A percentile compares a stretch with the other conserved stretches of the same genome.
phyloP scores from a whole-genome alignment of 179 eudicot genomes.

The Vitellaria paradoxa region DNA sequence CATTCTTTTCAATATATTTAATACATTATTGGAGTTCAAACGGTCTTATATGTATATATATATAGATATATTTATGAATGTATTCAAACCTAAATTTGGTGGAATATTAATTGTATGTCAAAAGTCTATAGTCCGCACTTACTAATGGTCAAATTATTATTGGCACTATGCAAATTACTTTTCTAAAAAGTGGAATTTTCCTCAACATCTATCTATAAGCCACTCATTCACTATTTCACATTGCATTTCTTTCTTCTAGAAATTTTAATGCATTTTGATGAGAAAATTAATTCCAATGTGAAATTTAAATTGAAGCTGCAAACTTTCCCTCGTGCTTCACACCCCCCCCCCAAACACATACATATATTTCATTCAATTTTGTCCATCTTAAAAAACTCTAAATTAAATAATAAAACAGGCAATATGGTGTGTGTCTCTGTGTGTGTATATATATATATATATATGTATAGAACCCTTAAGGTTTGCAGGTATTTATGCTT shows the following conservation, averaged over 20 bases:
- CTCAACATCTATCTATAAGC: background rate
- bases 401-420: background rate
- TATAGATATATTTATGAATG: too few species aligned
- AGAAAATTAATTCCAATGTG: background rate
- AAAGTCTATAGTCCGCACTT: background rate
- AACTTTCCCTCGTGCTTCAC: background rate
- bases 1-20: too few species aligned
- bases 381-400: background rate
- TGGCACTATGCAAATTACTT: conserved; percentile 2
- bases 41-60: too few species aligned
- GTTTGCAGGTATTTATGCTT: too few species aligned
- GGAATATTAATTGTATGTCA: background rate
- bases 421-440: too few species aligned
- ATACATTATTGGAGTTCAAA: too few species aligned
- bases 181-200: conserved; percentile 5
- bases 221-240: too few species aligned
- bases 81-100: too few species aligned
- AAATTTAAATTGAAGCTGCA: background rate
- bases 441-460: too few species aligned
- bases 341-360: too few species aligned
- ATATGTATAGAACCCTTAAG: too few species aligned
- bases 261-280: background rate
- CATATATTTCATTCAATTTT: background rate
- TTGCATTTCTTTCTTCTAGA: too few species aligned
- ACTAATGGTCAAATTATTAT: conserved; percentile 11